phyloP scores from a whole-genome alignment of 257 asterid genomes.

The Solanum dulcamara region DNA sequence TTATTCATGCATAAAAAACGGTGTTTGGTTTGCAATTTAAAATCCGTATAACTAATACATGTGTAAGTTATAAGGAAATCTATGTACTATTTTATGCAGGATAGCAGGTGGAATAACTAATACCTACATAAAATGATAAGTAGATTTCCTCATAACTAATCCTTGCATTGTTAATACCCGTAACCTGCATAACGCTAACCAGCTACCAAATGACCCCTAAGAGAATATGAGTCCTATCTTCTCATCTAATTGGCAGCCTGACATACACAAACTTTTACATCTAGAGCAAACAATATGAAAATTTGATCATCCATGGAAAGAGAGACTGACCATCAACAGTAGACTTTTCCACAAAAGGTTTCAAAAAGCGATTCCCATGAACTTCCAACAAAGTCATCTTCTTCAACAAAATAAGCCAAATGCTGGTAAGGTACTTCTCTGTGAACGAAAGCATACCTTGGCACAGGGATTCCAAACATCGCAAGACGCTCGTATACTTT shows the following conservation, averaged over 20 bases:
- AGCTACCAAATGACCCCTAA: neutral
- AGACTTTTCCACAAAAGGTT: constrained; percentile 92
- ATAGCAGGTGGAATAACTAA: neutral
- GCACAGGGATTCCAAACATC: constrained; percentile 73
- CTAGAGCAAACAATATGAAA: neutral
- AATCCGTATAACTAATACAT: neutral
- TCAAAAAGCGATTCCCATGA: constrained; percentile 71
- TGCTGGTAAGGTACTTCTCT: constrained; percentile 70
- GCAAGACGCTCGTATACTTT: constrained; percentile 76
- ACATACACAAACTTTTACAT: neutral
- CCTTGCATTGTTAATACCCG: neutral
- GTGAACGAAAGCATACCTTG: constrained; percentile 73
- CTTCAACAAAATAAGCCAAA: constrained; percentile 76
- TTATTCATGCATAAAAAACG: too few relatives aligned
- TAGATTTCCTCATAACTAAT: neutral
- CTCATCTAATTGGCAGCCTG: neutral
- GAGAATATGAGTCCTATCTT: neutral
- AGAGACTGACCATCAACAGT: constrained; percentile 41
- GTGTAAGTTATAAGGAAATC: neutral
- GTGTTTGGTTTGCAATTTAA: neutral
- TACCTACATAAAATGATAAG: neutral
- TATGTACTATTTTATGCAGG: neutral
- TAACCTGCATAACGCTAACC: neutral
- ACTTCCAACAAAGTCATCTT: constrained; percentile 93
- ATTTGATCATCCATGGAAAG: neutral